These are phyloP conservation scores for Phalaenopsis hybrid DNA, from an alignment of 116 monocot species.

Conservation along the genomic window DNA sequence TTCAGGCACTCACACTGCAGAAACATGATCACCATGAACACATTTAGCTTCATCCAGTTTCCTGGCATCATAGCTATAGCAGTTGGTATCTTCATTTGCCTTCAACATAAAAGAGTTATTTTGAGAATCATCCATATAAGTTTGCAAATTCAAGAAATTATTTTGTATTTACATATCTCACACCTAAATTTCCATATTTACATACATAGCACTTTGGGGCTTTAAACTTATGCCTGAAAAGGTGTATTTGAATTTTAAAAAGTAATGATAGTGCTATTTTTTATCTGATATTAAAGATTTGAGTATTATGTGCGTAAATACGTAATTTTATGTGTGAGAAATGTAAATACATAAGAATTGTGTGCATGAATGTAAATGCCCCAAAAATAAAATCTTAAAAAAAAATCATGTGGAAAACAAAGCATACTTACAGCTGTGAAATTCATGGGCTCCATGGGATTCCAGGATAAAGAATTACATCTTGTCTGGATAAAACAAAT, in stretches of 20 bases:
- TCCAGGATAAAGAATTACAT: slow-evolving; percentile 89
- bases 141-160: neutral
- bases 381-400: neutral
- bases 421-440: slow-evolving; percentile 78
- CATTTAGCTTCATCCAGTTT: slow-evolving; percentile 86
- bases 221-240: too few species aligned
- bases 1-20: slow-evolving; percentile 76
- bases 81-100: slow-evolving; percentile 99
- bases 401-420: neutral
- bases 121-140: neutral
- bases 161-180: too few species aligned
- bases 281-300: too few species aligned
- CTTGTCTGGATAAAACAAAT: slow-evolving; percentile 55
- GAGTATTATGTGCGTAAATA: too few species aligned
- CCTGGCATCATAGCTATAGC: slow-evolving; percentile 89
- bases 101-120: slow-evolving; percentile 12
- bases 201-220: too few species aligned
- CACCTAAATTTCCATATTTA: too few species aligned
- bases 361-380: too few species aligned
- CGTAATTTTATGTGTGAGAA: too few species aligned
- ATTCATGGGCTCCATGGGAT: slow-evolving; percentile 98
- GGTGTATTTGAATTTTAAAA: too few species aligned
- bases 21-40: slow-evolving; percentile 93
- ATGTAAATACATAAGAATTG: too few species aligned
- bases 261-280: too few species aligned